A percentile compares a stretch with the other conserved stretches of the same genome.
Conservation (phyloP, 495 filamentous ascomycete genomes). For the Penicillium argentinense region DNA sequence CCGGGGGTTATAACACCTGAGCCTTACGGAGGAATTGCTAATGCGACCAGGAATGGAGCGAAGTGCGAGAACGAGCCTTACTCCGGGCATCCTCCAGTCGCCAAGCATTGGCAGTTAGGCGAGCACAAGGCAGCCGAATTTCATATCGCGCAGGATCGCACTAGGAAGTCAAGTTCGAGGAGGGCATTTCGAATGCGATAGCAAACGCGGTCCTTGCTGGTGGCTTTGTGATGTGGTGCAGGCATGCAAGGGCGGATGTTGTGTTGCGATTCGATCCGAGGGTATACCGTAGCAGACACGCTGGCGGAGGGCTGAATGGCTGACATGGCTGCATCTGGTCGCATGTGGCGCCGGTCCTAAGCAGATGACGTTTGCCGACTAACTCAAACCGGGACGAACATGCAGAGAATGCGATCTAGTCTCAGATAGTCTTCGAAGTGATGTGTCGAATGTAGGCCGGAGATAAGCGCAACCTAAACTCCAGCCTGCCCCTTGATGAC, state of each 20-base stretch:
- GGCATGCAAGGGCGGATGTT: neutral
- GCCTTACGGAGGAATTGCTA: neutral
- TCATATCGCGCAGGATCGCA: too few species aligned
- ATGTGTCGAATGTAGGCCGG: too few species aligned
- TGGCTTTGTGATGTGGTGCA: neutral
- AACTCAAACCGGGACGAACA: too few species aligned
- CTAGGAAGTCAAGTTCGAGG: too few species aligned
- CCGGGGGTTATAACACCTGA: neutral
- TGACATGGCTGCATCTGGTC: neutral
- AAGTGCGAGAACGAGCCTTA: neutral
- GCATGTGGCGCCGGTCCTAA: neutral
- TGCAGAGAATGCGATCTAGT: too few species aligned
- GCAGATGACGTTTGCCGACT: neutral
- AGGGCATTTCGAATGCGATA: neutral
- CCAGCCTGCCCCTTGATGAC: too few species aligned
- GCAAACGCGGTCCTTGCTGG: neutral
- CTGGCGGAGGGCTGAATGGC: too few species aligned
- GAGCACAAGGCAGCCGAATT: neutral
- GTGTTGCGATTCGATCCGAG: too few species aligned
- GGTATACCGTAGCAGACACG: too few species aligned
- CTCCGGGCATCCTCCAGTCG: neutral
- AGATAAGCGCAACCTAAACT: too few species aligned
- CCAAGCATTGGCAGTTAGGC: neutral
- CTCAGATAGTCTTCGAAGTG: too few species aligned
- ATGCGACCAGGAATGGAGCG: neutral